Conservation (phyloP, 495 filamentous ascomycete species). For the Penicillium diatomitis region DNA sequence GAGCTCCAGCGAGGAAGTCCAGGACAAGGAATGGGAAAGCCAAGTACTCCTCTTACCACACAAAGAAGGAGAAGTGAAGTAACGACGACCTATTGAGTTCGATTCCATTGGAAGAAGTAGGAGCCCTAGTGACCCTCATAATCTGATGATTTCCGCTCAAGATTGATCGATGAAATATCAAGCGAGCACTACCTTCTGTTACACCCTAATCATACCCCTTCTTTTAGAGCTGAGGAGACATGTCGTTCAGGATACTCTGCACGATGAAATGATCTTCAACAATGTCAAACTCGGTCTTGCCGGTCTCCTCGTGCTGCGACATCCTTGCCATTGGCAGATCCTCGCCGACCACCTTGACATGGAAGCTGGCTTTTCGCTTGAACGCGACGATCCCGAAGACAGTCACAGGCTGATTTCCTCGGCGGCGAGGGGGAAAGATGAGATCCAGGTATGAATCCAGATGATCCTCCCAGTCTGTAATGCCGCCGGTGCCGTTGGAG, state of each 20-base stretch:
- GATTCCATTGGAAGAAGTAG: no score
- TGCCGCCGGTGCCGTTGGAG: neutral
- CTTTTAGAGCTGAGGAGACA: no score
- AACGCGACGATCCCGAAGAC: neutral
- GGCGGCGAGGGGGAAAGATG: neutral
- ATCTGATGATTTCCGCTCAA: no score
- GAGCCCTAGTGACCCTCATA: no score
- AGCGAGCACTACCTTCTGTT: no score
- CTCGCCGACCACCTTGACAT: neutral
- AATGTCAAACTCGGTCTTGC: neutral
- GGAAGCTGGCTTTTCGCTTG: neutral
- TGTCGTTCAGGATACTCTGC: neutral
- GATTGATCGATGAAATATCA: no score
- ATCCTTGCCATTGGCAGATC: neutral
- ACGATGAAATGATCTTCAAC: neutral
- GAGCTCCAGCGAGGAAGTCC: no score
- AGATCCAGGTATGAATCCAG: neutral
- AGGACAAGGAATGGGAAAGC: no score
- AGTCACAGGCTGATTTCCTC: neutral
- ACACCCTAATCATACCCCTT: no score
- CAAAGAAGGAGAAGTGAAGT: no score
- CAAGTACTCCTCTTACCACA: no score
- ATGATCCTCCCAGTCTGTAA: neutral
- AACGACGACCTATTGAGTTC: no score
- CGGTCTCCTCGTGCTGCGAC: neutral